phyloP scores from a whole-genome alignment of 345 rosid species.

The Moricandia arvensis region DNA sequence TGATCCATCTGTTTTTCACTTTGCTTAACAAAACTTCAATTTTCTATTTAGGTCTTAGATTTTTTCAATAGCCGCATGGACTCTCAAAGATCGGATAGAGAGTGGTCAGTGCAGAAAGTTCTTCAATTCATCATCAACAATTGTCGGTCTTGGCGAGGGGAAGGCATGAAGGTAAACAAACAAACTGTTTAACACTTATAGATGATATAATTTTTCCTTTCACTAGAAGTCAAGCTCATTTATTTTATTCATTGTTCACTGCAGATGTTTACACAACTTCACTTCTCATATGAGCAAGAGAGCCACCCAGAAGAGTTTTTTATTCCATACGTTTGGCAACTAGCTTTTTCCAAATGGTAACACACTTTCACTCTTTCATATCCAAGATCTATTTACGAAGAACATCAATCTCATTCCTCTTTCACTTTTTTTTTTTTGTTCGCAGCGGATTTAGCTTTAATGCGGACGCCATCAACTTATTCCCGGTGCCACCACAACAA shows the following conservation, averaged over 20 bases:
- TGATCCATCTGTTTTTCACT: slow-evolving; percentile 1
- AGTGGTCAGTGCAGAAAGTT: slow-evolving; percentile 97
- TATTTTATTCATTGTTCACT: neutral
- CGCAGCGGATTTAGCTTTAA: slow-evolving; percentile 71
- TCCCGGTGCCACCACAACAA: slow-evolving; percentile 60
- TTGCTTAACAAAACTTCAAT: neutral
- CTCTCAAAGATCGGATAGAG: slow-evolving; percentile 73
- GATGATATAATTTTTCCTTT: neutral
- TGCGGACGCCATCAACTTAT: slow-evolving; percentile 67
- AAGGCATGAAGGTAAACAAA: slow-evolving; percentile 81
- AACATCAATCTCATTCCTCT: neutral
- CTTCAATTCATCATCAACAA: slow-evolving; percentile 67
- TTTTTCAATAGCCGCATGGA: slow-evolving; percentile 92
- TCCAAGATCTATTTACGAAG: neutral
- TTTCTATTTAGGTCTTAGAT: slow-evolving; percentile 66
- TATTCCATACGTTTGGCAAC: slow-evolving; percentile 89
- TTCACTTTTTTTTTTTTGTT: neutral
- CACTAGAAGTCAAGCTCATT: neutral
- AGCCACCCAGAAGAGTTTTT: slow-evolving; percentile 97
- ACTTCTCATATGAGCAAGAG: slow-evolving; percentile 98
- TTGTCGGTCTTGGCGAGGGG: slow-evolving; percentile 94
- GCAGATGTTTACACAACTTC: slow-evolving; percentile 94
- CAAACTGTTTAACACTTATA: neutral
- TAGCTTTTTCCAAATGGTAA: slow-evolving; percentile 70
- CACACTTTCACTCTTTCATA: slow-evolving; percentile 1